Evolutionary conservation across 176 grass and related monocot species (phyloP).

Genomic region (maize (Zea mays)): Zm-B73-REFERENCE-NAM-5.0 NC_050105.1:120176501-120177000

Average conservation of each 20-base stretch:
- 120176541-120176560: too few species aligned
- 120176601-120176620: too few species aligned
- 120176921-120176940: background rate
- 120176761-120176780: background rate
- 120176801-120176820: background rate
- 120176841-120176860: background rate
- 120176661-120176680: too few species aligned
- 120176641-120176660: too few species aligned
- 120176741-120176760: background rate
- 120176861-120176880: background rate
- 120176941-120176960: constrained; percentile 1
- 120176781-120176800: background rate
- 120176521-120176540: too few species aligned
- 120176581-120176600: too few species aligned
- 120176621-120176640: too few species aligned
- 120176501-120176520: too few species aligned
- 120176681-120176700: too few species aligned
- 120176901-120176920: background rate
- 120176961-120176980: background rate
- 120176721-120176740: background rate
- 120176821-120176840: background rate
- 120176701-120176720: too few species aligned
- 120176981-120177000: background rate
- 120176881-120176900: background rate
- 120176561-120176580: too few species aligned